Base-by-base conservation (phyloP, 179 eudicot genomes). In the Silene vulgaris region DNA sequence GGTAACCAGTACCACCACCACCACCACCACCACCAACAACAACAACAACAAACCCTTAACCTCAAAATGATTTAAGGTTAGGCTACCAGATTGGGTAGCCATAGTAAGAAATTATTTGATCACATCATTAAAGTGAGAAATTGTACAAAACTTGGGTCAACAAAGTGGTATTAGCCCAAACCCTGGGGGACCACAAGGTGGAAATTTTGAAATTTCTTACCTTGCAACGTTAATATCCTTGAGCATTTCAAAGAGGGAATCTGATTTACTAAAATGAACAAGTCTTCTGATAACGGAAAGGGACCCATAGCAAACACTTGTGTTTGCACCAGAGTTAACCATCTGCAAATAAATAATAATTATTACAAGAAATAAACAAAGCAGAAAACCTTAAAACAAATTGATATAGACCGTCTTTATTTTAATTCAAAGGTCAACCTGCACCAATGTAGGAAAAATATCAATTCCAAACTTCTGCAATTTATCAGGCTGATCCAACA, bases 311-410 rank as follows among this genome's bases (percentile, higher is more conserved):
- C 96, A 88, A 67, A 85, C 84, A 77, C 80, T 79, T 60, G 88
- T 43, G 84, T 87, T 86, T 57, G 88, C 90, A 83, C 99, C 97
- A 63, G 95, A 92, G 80, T 85, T 86, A 32, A 95, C 89, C 80
- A 90, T 91, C 98, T 94, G 91, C 69, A 67, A 21, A 37, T 75
- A 40, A 40, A 75, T 72, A 79, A 64, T 50, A 79, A 64, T 50
- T 35, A 50, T 69, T 77, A 29, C 77, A 59, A 64, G 73, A 65
- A 23, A 11, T 74, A 45, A 75, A 67, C 6, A 72, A 74, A 72
- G 75, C 74, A 76, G 26, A 74, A 37, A 32, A 63, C 17, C 54
- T 3, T 52, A 20, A 32, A 20, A 69, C 19, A 65, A 20, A 79
- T 37, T 23, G 7, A 65, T 5, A 60, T 50, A 43, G 57, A 4